Evolutionary conservation across 1,284 basidiomycete species (phyloP), one percentile per base, ranked within the genome.

Genomic region (Schizopora paradoxa): DNA sequence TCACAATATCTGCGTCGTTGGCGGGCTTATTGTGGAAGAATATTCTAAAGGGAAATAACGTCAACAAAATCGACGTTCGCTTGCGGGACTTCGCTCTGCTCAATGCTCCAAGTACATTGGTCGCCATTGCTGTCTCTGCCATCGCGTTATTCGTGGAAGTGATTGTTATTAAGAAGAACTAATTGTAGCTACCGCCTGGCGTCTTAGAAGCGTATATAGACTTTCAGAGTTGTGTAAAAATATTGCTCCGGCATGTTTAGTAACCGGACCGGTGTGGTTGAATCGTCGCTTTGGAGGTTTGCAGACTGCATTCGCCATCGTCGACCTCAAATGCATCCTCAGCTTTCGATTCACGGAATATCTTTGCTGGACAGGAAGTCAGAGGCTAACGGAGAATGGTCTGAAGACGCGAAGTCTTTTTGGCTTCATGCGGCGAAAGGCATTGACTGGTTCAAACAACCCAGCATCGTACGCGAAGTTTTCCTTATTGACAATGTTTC

Each of bases 1-100:
- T 92, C 56, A 91, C 91, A 11, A 93, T 95, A 62, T 86, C 86
- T 1, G 91, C 91, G 0, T 92, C 88, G 49, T 74, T 98, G 7
- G 93, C 93, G 0, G 94, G 94, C 0, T 65, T 98, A 43, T 72
- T 98, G 7, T 98, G 95, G 95, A 69, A 76, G 21, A 65, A 70
- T 13, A 94, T 96, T 45, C 67, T 97, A 46, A 95, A 93, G 59
- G 80, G 77, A 0, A n/a, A n/a, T n/a, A n/a, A n/a, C n/a, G n/a
- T n/a, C n/a, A n/a, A n/a, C n/a, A n/a, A n/a, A n/a, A 83, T 94
- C 42, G 57, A 61, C 1, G 79, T 97, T n/a, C 70, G 58, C 8
- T 77, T 81, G 50, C 54, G 59, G 38, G 72, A 81, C 38, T 97
- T 97, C 66, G 78, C 86, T 1, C 64, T 67, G 45, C 80, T 86